Base-by-base conservation (phyloP, 2,329 filamentous ascomycete species). In the Calonectria multiphialidica region DNA sequence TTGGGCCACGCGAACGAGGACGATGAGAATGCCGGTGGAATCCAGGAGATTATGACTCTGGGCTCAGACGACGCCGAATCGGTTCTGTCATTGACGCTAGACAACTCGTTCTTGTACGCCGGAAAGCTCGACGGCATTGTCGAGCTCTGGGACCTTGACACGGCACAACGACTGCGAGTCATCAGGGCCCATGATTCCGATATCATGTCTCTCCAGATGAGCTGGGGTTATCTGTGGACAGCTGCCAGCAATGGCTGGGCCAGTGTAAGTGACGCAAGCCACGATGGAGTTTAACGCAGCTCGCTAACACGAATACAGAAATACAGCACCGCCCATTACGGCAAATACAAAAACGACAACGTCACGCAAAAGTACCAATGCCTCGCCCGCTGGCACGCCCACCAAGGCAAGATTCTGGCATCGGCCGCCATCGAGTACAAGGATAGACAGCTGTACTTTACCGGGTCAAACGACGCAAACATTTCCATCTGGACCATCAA, bases 71-170 rank as follows among this genome's bases (percentile, higher is more conserved):
- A 93, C 74, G 90, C 87, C 5, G 88, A 91, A 72, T 93, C 91
- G 0, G 89, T 93, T 15, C 86, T 98, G 71, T 97, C 95, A 0
- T 88, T 99, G 65, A 93, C 94, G 6, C 89, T 98, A 3, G 96
- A 98, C 74, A 95, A 95, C 0, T 96, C 95, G 0, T 97, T 99
- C 76, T 88, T 99, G 5, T 99, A 98, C 81, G 95, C 94, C 71
- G 97, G 97, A 57, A 94, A 97, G 77, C 90, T 95, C 1, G 92
- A 94, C 45, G 97, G 97, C 25, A 90, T 98, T 63, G 91, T 99
- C 72, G 96, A 98, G 81, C 91, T 99, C 13, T 99, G 97, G 96
- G 97, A 99, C 81, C 88, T 99, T 16, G 96, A 98, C 81, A 98
- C 97, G 0, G 92, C 93, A 66, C 97, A 99, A 83, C 92, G 97